These are phyloP conservation scores for Avena eriantha DNA, from an alignment of 176 grass and related monocot species.

Conservation along the genomic window DNA sequence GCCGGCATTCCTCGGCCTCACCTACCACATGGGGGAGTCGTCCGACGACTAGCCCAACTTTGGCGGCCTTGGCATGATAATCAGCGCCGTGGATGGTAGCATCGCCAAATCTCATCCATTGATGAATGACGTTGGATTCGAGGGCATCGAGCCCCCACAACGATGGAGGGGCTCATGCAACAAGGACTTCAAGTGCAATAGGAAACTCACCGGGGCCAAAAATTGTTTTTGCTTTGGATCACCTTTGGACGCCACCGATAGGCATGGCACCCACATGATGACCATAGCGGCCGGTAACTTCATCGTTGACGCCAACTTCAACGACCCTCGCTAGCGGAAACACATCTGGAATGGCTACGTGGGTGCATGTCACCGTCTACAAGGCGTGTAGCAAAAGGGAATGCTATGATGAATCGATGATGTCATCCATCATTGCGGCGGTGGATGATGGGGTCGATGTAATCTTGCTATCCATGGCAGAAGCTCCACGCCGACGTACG, in stretches of 20 bases:
- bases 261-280: too few relatives aligned
- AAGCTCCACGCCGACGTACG: not conserved
- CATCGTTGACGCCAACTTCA: not conserved
- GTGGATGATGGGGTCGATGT: not conserved
- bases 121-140: too few relatives aligned
- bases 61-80: not conserved
- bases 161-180: too few relatives aligned
- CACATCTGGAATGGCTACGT: not conserved
- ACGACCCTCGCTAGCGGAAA: not conserved
- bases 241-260: too few relatives aligned
- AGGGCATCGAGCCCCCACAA: too few relatives aligned
- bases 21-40: too few relatives aligned
- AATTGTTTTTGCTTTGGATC: too few relatives aligned
- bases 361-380: not conserved
- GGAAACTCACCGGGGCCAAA: too few relatives aligned
- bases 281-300: not conserved
- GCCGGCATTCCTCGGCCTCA: too few relatives aligned
- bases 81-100: not conserved
- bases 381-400: not conserved
- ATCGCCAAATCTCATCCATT: not conserved
- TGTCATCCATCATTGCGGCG: not conserved
- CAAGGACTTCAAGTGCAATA: too few relatives aligned
- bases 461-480: not conserved
- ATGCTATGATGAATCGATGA: not conserved
- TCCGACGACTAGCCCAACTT: not conserved